phyloP scores from a whole-genome alignment of 2,329 filamentous ascomycete species.

The Curvularia sp. region DNA sequence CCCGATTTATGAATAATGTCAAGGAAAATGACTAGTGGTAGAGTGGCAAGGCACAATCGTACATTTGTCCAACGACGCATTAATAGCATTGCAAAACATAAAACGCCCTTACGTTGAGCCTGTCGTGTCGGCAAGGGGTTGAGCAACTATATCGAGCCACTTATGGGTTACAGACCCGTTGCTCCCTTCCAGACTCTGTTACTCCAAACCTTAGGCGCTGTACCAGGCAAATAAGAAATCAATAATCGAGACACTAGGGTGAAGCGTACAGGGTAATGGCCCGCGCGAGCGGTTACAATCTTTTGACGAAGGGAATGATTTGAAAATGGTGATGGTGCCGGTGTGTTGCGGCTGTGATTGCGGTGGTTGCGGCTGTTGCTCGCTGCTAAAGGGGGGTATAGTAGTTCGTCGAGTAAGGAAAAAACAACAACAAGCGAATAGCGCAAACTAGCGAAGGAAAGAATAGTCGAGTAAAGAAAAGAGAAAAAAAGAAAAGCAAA shows the following conservation, averaged over 20 bases:
- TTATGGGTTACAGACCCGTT: conserved; percentile 29
- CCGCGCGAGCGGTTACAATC: conserved; percentile 54
- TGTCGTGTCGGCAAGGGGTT: conserved; percentile 19
- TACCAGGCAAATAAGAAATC: conserved; percentile 10
- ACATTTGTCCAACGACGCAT: conserved; percentile 14
- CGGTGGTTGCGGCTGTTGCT: conserved; percentile 13
- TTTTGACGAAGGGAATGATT: conserved; percentile 38
- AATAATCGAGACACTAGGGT: conserved; percentile 17
- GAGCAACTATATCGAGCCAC: conserved; percentile 26
- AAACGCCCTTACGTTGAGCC: conserved; percentile 17
- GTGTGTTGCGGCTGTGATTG: conserved; percentile 13
- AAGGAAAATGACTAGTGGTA: conserved; percentile 9
- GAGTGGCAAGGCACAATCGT: conserved; percentile 9
- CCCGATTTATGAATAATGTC: not conserved
- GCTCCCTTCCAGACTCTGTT: conserved; percentile 23
- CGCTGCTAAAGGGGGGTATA: conserved; percentile 42
- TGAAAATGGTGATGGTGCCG: conserved; percentile 9
- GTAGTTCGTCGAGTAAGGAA: conserved; percentile 34
- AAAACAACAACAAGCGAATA: conserved; percentile 19
- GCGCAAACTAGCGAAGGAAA: conserved; percentile 5
- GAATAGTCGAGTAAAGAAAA: conserved; percentile 19
- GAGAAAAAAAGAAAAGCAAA: conserved; percentile 29
- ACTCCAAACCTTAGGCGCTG: conserved; percentile 15
- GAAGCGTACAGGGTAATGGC: conserved; percentile 41
- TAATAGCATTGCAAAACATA: conserved; percentile 20